Evolutionary conservation across 164 flowering plant species (phyloP), one percentile per base, ranked within the genome.

Genomic region (Echeveria elegans): DNA sequence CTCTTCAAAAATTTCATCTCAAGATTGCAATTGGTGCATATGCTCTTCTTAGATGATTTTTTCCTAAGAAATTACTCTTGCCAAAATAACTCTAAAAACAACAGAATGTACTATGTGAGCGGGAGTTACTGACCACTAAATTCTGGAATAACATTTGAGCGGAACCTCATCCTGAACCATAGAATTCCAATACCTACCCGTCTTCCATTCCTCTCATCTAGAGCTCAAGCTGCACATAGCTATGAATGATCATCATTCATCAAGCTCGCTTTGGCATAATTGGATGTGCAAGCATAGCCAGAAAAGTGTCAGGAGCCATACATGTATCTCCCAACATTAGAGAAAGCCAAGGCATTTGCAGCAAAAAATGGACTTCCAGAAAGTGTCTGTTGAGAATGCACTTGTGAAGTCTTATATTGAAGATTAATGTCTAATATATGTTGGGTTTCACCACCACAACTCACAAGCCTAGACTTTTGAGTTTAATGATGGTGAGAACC

Each of bases 211-310:
- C 8, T 63, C 37, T 37, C 65, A 63, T 21, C 65, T 7, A 5
- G 21, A 32, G 30, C 28, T 63, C 66, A 63, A 34, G 66, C 58
- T 21, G 29, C 3, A 1, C 21, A n/a, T 6, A 43, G 47, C 19
- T 43, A 43, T 48, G 53, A n/a, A n/a, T n/a, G 73, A 75, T 9
- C n/a, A 28, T 16, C 59, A 29, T 73, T 9, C n/a, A 28, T 16
- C 59, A 29, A 12, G 40, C 75, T 28, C 71, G 73, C 11, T 69
- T 80, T 23, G 83, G 79, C 7, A 76, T 80, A 0, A 16, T 82
- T 15, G 85, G 83, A 19, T 78, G 85, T 41, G 80, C 80, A 28
- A 32, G 65, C 18, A 77, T 76, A 12, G 83, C 86, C 5, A 53
- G 73, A 7, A 82, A 82, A 59, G 45, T 82, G 6, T 72, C 74